These are phyloP conservation scores for Endothia cerciana DNA, from an alignment of 2,329 filamentous ascomycete species.

Conservation along the genomic window DNA sequence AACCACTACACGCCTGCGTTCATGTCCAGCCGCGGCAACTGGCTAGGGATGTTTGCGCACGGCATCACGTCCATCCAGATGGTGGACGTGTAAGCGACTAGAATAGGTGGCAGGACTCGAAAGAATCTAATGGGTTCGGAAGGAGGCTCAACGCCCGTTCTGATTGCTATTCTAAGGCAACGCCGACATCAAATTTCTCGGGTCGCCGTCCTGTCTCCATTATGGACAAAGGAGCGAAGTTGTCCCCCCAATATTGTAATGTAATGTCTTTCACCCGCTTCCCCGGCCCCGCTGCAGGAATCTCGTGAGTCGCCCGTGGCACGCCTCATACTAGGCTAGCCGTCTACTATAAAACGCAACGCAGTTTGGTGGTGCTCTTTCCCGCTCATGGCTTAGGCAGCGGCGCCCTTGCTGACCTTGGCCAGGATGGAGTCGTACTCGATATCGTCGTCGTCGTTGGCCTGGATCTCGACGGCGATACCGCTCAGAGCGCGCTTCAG, in stretches of 20 bases:
- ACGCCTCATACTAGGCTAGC: constrained; percentile 11
- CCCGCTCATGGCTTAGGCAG: constrained; percentile 34
- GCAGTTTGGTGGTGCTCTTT: constrained; percentile 18
- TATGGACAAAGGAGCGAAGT: constrained; percentile 27
- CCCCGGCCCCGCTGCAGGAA: constrained; percentile 8
- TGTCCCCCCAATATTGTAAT: constrained; percentile 21
- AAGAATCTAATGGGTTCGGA: constrained; percentile 1
- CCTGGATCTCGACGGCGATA: constrained; percentile 77
- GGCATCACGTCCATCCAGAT: neutral
- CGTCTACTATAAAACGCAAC: constrained; percentile 26
- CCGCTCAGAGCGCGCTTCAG: constrained; percentile 80
- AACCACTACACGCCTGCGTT: neutral
- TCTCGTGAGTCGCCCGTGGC: constrained; percentile 15
- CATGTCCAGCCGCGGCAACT: neutral
- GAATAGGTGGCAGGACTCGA: neutral
- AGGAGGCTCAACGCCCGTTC: constrained; percentile 22
- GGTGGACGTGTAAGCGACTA: neutral
- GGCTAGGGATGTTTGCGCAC: neutral
- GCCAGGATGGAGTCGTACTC: constrained; percentile 74
- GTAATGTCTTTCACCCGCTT: constrained; percentile 9
- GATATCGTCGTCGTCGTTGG: constrained; percentile 82
- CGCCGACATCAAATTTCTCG: constrained; percentile 24
- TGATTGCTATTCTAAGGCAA: constrained; percentile 29
- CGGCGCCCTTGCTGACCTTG: constrained; percentile 66
- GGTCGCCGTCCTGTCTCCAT: constrained; percentile 23